These are phyloP conservation scores for Tolypocladium pustulatum DNA, from an alignment of 2,329 filamentous ascomycete species.

Conservation along the genomic window DNA sequence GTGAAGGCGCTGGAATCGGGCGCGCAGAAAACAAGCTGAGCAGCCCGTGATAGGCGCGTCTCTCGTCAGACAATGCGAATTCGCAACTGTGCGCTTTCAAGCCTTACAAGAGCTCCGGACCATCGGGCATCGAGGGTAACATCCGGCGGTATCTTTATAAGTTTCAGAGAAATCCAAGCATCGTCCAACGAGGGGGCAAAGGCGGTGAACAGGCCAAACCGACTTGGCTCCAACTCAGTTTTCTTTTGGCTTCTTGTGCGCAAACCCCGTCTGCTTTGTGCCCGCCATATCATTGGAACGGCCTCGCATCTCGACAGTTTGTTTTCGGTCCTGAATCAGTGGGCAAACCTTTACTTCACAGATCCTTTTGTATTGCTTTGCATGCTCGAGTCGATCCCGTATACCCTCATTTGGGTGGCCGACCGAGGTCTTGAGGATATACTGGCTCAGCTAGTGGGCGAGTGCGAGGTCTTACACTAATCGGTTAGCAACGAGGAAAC, in stretches of 20 bases:
- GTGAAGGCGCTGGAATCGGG: background rate
- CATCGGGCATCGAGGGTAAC: background rate
- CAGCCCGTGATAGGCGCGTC: background rate
- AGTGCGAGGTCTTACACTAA: background rate
- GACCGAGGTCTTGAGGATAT: background rate
- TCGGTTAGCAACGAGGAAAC: background rate
- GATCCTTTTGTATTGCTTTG: background rate
- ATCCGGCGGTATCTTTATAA: background rate
- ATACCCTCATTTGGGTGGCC: background rate
- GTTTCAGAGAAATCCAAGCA: background rate
- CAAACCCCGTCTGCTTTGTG: background rate
- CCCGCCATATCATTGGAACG: background rate
- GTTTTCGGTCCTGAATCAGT: background rate
- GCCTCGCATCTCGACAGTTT: background rate
- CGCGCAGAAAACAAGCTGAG: background rate
- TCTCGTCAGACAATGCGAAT: background rate
- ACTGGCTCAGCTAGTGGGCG: background rate
- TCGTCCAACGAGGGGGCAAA: background rate
- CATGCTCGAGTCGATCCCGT: background rate
- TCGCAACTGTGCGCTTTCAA: background rate
- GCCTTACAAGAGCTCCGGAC: background rate
- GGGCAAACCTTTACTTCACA: background rate
- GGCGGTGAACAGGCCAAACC: background rate
- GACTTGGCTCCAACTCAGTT: background rate
- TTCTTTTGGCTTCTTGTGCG: background rate